These are phyloP conservation scores for Russula sp. DNA, from an alignment of 768 basidiomycete species.

Conservation along the genomic window DNA sequence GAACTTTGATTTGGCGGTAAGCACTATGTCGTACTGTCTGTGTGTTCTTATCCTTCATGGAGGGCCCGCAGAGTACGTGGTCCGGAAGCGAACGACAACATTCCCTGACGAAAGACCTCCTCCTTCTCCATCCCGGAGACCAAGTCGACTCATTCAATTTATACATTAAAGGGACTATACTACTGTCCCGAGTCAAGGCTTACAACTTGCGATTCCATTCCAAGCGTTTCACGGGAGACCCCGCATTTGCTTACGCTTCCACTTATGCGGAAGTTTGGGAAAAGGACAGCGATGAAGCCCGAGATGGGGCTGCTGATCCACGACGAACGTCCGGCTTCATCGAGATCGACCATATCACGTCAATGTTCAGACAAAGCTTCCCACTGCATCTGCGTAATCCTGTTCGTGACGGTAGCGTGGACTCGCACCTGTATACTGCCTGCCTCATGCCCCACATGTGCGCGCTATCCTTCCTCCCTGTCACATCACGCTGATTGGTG, in stretches of 20 bases:
- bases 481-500: slow-evolving; percentile 9
- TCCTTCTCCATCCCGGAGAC: slow-evolving; percentile 54
- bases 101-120: slow-evolving; percentile 55
- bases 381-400: slow-evolving; percentile 31
- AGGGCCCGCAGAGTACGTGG: slow-evolving; percentile 42
- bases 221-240: slow-evolving; percentile 54
- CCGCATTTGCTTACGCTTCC: slow-evolving; percentile 35
- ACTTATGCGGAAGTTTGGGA: slow-evolving; percentile 19
- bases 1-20: slow-evolving; percentile 56
- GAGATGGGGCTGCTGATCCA: slow-evolving; percentile 26
- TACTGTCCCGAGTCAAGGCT: slow-evolving; percentile 55
- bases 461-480: slow-evolving; percentile 33
- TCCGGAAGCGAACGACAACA: slow-evolving; percentile 53
- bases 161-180: slow-evolving; percentile 61
- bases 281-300: slow-evolving; percentile 5
- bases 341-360: slow-evolving; percentile 28
- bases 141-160: slow-evolving; percentile 67
- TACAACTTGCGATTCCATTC: slow-evolving; percentile 65
- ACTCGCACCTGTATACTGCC: slow-evolving; percentile 33
- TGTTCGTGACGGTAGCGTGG: slow-evolving; percentile 36
- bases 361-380: slow-evolving; percentile 27
- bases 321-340: slow-evolving; percentile 30
- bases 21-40: slow-evolving; percentile 25
- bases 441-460: slow-evolving; percentile 30
- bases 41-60: slow-evolving; percentile 12